Percentiles rank a stretch among this genome's conserved stretches.
These are phyloP conservation scores for Pyrenopolyporus hunteri DNA, from an alignment of 495 filamentous ascomycete genomes.

Conservation along the genomic window DNA sequence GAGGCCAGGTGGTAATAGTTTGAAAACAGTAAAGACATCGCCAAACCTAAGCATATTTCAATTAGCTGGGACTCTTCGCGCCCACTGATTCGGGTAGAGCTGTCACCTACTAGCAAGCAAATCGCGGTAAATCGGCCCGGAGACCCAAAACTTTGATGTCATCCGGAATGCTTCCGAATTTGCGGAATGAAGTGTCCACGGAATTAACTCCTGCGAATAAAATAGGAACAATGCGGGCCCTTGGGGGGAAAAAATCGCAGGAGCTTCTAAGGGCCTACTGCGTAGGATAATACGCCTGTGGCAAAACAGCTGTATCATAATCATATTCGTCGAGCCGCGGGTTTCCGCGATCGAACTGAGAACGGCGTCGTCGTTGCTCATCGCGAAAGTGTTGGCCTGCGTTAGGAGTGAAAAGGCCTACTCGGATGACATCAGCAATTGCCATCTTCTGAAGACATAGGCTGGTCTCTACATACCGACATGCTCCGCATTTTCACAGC, in stretches of 20 bases:
- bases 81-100: neutral
- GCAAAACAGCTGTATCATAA: constrained; percentile 46
- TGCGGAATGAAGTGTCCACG: neutral
- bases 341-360: constrained; percentile 77
- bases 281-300: constrained; percentile 39
- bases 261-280: constrained; percentile 25
- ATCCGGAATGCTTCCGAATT: neutral
- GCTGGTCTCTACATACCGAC: constrained; percentile 63
- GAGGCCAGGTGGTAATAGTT: neutral
- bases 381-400: constrained; percentile 75
- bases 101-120: constrained; percentile 5
- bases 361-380: constrained; percentile 76
- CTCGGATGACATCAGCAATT: constrained; percentile 10
- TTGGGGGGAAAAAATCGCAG: neutral
- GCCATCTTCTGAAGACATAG: neutral
- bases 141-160: neutral
- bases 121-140: neutral
- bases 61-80: neutral
- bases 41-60: neutral
- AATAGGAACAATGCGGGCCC: neutral
- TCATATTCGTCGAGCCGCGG: constrained; percentile 66
- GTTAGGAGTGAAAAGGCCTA: constrained; percentile 74
- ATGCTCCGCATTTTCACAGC: constrained; percentile 83
- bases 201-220: neutral
- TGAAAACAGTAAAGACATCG: constrained; percentile 4